Base-by-base conservation (phyloP, 352 stramenopile genomes). In the Phytophthora capsici region DNA sequence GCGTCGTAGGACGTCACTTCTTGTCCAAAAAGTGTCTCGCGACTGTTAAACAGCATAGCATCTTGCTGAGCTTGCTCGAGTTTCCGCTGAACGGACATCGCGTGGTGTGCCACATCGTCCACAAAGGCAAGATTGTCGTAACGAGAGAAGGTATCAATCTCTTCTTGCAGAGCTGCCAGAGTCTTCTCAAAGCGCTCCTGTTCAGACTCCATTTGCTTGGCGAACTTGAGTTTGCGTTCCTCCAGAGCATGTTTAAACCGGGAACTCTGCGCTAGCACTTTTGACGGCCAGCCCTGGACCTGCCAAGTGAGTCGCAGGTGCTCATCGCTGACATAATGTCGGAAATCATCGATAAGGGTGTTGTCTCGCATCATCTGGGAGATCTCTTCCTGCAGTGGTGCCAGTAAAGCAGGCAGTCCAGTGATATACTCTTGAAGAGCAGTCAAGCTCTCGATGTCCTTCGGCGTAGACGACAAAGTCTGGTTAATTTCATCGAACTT, bases 141-240 rank as follows among this genome's bases (percentile, higher is more conserved):
- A 10, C 86, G 78, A 2, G 78, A 71, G 32, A 97, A 95, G 32
- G 80, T 92, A n/a, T 95, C 85, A 26, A 98, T 93, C 55, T 98
- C 94, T 17, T 96, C 76, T 36, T 96, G 69, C 8, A 98, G 46
- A 17, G 80, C 67, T 8, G 70, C 61, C 4, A 98, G 67, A 7
- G 84, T 90, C 55, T 97, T 94, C 9, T 96, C 85, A 61, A 98
- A 98, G 0, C 89, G 82, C 41, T 96, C 86, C 63, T 99, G 95
- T 63, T 98, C 95, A 0, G 91, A 91, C 48, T 97, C 87, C 94
- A 98, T 98, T 51, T 97, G 88, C 51, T 96, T 93, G 6, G 91
- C 78, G 58, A 98, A 98, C 53, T 90, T 89, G 6, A 74, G 66
- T 56, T 97, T 97, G 10, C 84, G 86, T 38, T 96, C 80, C 6